Percentiles rank a stretch among this genome's conserved stretches.
Evolutionary conservation across 176 grass and related monocot species (phyloP).

Genomic region (Oryza glaberrima): DNA sequence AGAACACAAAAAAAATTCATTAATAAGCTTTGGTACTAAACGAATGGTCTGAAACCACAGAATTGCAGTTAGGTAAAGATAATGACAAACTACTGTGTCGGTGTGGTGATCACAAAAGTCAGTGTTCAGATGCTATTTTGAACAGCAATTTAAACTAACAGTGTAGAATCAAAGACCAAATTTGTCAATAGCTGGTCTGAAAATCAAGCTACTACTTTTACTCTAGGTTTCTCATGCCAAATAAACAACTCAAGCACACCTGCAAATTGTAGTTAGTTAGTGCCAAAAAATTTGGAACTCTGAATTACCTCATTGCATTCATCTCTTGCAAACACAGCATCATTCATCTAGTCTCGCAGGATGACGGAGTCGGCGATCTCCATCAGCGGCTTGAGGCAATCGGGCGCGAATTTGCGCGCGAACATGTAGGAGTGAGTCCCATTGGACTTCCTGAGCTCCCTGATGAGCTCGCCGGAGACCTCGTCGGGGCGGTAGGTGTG

Average conservation of each 20-base stretch:
- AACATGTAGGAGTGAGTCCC: constrained; percentile 79
- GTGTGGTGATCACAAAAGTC: neutral
- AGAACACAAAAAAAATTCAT: constrained; percentile 11
- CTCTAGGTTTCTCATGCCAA: neutral
- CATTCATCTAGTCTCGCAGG: constrained; percentile 60
- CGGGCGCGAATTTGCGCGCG: constrained; percentile 73
- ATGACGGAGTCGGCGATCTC: constrained; percentile 73
- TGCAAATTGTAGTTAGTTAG: neutral
- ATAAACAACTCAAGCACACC: neutral
- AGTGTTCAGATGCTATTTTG: neutral
- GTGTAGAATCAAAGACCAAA: neutral
- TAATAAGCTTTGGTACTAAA: neutral
- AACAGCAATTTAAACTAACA: neutral
- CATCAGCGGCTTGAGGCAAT: constrained; percentile 65
- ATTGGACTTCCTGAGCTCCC: constrained; percentile 80
- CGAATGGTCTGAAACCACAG: neutral
- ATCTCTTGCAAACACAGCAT: constrained; percentile 21
- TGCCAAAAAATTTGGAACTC: neutral
- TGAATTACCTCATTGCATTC: constrained; percentile 43
- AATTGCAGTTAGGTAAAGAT: neutral
- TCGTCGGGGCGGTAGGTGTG: constrained; percentile 75
- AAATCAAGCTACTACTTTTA: neutral
- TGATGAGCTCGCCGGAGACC: constrained; percentile 67
- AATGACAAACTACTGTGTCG: neutral
- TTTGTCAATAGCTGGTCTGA: neutral